Conservation (phyloP, 805 yeast genomes). For the Hanseniaspora mollemarum region DNA sequence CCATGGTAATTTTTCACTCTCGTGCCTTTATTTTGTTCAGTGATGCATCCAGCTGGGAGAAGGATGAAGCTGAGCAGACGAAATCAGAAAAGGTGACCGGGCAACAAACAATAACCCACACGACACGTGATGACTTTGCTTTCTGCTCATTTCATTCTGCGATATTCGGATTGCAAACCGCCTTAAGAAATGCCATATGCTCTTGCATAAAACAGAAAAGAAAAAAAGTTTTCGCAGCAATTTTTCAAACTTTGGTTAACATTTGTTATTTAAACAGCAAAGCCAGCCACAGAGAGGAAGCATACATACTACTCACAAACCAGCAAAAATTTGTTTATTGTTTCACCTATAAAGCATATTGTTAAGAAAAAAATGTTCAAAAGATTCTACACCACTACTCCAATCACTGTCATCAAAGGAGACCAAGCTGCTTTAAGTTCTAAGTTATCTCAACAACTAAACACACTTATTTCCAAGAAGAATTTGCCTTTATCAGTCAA, state of each 20-base stretch:
- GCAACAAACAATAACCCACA: too few species aligned
- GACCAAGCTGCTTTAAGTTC: slow-evolving; percentile 55
- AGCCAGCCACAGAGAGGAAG: too few species aligned
- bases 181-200: not conserved
- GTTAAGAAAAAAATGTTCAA: slow-evolving; percentile 53
- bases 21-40: too few species aligned
- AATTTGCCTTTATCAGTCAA: slow-evolving; percentile 44
- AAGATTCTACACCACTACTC: slow-evolving; percentile 88
- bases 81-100: too few species aligned
- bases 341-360: not conserved
- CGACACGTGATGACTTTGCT: too few species aligned
- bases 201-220: not conserved
- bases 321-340: too few species aligned
- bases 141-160: slow-evolving; percentile 16
- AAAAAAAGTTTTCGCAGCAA: not conserved
- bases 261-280: not conserved
- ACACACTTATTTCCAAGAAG: slow-evolving; percentile 12
- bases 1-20: too few species aligned
- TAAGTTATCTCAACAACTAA: slow-evolving; percentile 13
- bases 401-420: slow-evolving; percentile 92
- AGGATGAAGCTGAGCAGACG: too few species aligned
- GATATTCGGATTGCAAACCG: slow-evolving; percentile 14
- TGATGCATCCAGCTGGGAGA: too few species aligned
- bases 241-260: not conserved
- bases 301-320: too few species aligned